A percentile compares a stretch with the other conserved stretches of the same genome.
Conservation (phyloP, 2,329 filamentous ascomycete genomes). For the Cucurbitaria berberidis region DNA sequence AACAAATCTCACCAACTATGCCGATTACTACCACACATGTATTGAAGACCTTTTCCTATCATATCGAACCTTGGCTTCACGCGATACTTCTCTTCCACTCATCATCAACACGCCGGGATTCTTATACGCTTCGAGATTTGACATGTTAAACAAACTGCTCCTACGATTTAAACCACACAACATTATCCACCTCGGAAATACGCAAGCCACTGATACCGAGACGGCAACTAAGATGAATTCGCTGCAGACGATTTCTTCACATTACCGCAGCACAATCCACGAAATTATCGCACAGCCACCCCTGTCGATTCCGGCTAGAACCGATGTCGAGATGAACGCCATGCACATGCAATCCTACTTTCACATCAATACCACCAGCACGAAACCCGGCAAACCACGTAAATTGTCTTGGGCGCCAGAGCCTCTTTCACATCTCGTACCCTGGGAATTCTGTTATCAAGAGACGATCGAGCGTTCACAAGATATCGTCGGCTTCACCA, state of each 20-base stretch:
- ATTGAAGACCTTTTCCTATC: conserved; percentile 66
- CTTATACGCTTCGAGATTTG: conserved; percentile 73
- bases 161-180: conserved; percentile 62
- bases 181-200: conserved; percentile 67
- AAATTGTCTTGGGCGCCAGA: conserved; percentile 57
- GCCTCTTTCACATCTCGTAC: conserved; percentile 63
- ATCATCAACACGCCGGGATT: conserved; percentile 78
- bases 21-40: conserved; percentile 70
- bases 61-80: conserved; percentile 58
- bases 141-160: conserved; percentile 66
- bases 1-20: conserved; percentile 68
- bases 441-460: conserved; percentile 68
- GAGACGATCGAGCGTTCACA: conserved; percentile 55
- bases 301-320: conserved; percentile 53
- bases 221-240: conserved; percentile 63
- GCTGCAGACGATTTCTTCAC: conserved; percentile 52
- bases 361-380: conserved; percentile 53
- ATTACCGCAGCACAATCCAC: conserved; percentile 52
- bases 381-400: conserved; percentile 14
- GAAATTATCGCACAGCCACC: conserved; percentile 63
- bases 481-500: conserved; percentile 67
- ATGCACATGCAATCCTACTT: conserved; percentile 87
- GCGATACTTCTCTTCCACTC: conserved; percentile 59
- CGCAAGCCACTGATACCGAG: conserved; percentile 57
- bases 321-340: conserved; percentile 68